Percentiles rank a stretch among this genome's conserved stretches.
These are phyloP conservation scores for Leccinellum rugosiceps DNA, from an alignment of 768 basidiomycete species.

Conservation along the genomic window DNA sequence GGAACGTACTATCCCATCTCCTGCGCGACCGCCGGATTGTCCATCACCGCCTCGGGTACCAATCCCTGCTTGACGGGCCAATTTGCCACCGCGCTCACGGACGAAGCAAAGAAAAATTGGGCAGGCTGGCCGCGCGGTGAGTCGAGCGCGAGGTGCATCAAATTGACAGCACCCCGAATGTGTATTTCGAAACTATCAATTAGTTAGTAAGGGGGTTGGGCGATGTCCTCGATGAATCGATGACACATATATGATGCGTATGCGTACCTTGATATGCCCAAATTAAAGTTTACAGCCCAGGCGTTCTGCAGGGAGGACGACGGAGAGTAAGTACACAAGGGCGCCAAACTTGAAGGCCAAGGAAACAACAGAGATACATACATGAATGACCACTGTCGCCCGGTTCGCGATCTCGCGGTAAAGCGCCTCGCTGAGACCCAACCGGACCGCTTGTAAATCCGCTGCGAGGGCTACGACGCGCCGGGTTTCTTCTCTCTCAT, in stretches of 20 bases:
- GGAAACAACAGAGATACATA: conserved; percentile 11
- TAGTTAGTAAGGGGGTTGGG: background rate
- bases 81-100: conserved; percentile 34
- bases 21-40: conserved; percentile 28
- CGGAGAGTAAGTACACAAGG: too few species aligned
- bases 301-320: conserved; percentile 37
- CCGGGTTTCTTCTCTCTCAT: background rate
- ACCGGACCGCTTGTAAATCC: conserved; percentile 37
- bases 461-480: conserved; percentile 42
- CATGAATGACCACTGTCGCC: conserved; percentile 47
- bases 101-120: conserved; percentile 9
- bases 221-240: background rate
- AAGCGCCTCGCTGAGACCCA: conserved; percentile 38
- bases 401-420: conserved; percentile 35
- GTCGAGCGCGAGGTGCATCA: conserved; percentile 46
- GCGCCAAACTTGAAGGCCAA: too few species aligned
- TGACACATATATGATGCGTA: background rate
- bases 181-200: conserved; percentile 39
- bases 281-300: conserved; percentile 56
- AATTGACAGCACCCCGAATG: conserved; percentile 46
- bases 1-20: conserved; percentile 34
- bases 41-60: conserved; percentile 18
- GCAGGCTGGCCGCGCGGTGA: conserved; percentile 25
- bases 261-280: conserved; percentile 30
- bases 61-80: conserved; percentile 13